These are phyloP conservation scores for Aspergillus fijiensis DNA, from an alignment of 2,329 filamentous ascomycete species.

Conservation along the genomic window DNA sequence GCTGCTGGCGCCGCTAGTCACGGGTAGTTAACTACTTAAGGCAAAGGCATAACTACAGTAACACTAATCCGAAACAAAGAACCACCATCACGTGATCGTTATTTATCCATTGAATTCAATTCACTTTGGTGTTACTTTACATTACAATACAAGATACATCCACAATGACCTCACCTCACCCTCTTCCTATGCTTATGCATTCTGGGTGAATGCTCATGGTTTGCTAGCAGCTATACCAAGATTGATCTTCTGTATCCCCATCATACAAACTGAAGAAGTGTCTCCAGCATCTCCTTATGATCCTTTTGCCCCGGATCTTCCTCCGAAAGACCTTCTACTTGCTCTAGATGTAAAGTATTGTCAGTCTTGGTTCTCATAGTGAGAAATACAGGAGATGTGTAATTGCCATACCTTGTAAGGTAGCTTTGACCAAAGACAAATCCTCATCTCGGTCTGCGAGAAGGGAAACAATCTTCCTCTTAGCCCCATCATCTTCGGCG, in stretches of 20 bases:
- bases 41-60: neutral
- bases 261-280: conserved; percentile 50
- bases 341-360: conserved; percentile 45
- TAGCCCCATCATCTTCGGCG: conserved; percentile 80
- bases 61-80: conserved; percentile 10
- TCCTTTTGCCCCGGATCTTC: conserved; percentile 55
- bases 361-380: conserved; percentile 4
- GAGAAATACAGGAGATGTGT: neutral
- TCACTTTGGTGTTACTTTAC: neutral
- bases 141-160: neutral
- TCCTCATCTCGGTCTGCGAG: conserved; percentile 68
- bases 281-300: conserved; percentile 64
- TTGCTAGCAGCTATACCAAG: conserved; percentile 1
- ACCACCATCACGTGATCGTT: conserved; percentile 23
- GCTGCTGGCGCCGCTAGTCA: conserved; percentile 17
- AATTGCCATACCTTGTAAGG: conserved; percentile 59
- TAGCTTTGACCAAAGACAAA: conserved; percentile 62
- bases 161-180: neutral
- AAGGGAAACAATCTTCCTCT: conserved; percentile 60
- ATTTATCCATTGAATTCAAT: too few species aligned
- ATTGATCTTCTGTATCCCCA: neutral
- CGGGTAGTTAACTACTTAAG: neutral
- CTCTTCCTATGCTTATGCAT: neutral
- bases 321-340: conserved; percentile 59
- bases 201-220: neutral